A percentile compares a stretch with the other conserved stretches of the same genome.
Evolutionary conservation across 805 yeast genomes (phyloP).

Genomic region (Candida germanica): DNA sequence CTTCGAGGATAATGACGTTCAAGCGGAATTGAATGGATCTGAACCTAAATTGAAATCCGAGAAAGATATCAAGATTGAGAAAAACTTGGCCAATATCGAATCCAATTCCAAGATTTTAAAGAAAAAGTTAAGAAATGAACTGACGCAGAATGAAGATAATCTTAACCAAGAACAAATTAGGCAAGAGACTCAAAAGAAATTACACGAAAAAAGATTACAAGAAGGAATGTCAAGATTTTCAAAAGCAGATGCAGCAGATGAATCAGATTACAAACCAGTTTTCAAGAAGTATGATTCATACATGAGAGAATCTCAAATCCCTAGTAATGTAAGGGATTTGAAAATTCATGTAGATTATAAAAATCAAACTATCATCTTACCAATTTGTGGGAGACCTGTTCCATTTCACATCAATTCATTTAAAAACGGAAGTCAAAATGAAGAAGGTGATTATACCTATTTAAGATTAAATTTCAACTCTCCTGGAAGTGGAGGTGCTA

Average conservation of each 20-base stretch:
- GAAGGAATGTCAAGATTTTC: slow-evolving; percentile 82
- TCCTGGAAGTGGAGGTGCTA: slow-evolving; percentile 80
- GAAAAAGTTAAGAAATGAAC: slow-evolving; percentile 76
- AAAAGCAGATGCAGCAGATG: slow-evolving; percentile 70
- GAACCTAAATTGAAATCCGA: slow-evolving; percentile 35
- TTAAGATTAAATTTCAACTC: slow-evolving; percentile 88
- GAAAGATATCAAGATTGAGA: slow-evolving; percentile 32
- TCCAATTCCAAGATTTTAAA: slow-evolving; percentile 66
- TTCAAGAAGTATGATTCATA: slow-evolving; percentile 94
- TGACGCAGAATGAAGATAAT: slow-evolving; percentile 65
- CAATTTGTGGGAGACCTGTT: slow-evolving; percentile 93
- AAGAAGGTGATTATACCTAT: slow-evolving; percentile 93
- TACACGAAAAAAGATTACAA: slow-evolving; percentile 81
- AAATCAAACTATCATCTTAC: slow-evolving; percentile 83
- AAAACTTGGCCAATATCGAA: slow-evolving; percentile 25
- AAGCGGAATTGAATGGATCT: slow-evolving; percentile 22
- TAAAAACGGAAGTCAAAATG: slow-evolving; percentile 91
- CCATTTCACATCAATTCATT: slow-evolving; percentile 95
- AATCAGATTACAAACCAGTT: slow-evolving; percentile 60
- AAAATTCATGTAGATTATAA: slow-evolving; percentile 84
- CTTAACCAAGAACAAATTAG: slow-evolving; percentile 69
- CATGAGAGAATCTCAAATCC: slow-evolving; percentile 89
- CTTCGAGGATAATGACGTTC: slow-evolving; percentile 55
- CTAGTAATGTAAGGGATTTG: slow-evolving; percentile 75
- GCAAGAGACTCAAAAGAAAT: slow-evolving; percentile 74